Percentiles rank a stretch among this genome's conserved stretches.
Evolutionary conservation across 805 yeast species (phyloP).

Genomic region (Candida silvicultrix): DNA sequence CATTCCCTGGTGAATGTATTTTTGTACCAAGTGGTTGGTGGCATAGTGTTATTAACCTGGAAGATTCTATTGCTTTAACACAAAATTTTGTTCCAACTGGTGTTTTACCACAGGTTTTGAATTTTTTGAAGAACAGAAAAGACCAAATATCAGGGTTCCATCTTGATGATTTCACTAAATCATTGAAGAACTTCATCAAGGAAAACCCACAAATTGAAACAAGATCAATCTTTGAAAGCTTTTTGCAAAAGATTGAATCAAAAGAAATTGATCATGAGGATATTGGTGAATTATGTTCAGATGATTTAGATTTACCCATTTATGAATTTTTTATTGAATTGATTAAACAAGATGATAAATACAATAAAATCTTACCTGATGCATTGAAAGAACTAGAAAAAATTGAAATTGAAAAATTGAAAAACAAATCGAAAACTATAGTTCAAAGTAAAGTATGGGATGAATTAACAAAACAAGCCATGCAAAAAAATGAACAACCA

Average conservation of each 20-base stretch:
- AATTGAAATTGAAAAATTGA: constrained; percentile 26
- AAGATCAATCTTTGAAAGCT: constrained; percentile 19
- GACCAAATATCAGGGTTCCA: constrained; percentile 80
- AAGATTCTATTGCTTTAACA: constrained; percentile 79
- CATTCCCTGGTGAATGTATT: constrained; percentile 78
- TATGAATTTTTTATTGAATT: constrained; percentile 54
- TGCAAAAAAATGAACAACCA: neutral
- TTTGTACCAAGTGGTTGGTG: constrained; percentile 97
- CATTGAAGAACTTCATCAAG: constrained; percentile 27
- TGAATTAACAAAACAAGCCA: constrained; percentile 20
- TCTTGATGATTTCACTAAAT: constrained; percentile 40
- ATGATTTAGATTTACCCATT: constrained; percentile 45
- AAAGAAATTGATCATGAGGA: constrained; percentile 43
- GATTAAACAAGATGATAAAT: constrained; percentile 33
- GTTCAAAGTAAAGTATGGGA: constrained; percentile 52
- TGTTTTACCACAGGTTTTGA: constrained; percentile 53
- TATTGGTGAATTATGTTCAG: constrained; percentile 44
- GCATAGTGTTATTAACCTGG: constrained; percentile 87
- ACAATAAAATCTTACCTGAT: constrained; percentile 26
- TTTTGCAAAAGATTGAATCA: constrained; percentile 23
- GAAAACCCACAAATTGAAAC: constrained; percentile 1
- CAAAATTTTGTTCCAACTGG: constrained; percentile 79
- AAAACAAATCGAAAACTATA: constrained; percentile 17
- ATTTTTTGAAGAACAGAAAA: constrained; percentile 59
- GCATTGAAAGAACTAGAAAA: constrained; percentile 29